Conservation (phyloP, 106 monocot species). For the Apostasia shenzhenica region DNA sequence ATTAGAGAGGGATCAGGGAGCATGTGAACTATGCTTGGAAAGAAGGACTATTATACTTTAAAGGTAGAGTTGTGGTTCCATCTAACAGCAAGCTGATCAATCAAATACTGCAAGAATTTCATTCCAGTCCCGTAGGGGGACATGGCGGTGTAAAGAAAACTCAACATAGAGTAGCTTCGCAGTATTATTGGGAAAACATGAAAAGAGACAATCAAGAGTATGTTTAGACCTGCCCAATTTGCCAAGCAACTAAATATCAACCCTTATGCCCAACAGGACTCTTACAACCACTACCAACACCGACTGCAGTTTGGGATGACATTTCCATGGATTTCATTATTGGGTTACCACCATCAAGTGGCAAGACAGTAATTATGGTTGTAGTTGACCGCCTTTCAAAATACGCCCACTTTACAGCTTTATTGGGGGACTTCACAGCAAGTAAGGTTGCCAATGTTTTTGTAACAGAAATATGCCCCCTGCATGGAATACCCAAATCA, state of each 20-base stretch:
- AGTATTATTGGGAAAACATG: background rate
- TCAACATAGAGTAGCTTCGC: too few relatives aligned
- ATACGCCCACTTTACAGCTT: background rate
- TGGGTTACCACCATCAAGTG: background rate
- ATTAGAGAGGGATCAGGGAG: background rate
- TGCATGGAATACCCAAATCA: background rate
- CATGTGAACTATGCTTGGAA: background rate
- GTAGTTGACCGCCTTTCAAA: background rate
- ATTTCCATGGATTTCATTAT: too few relatives aligned
- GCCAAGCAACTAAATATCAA: background rate
- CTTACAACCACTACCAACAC: too few relatives aligned
- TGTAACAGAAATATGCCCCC: background rate
- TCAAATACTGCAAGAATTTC: too few relatives aligned
- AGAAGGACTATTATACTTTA: too few relatives aligned
- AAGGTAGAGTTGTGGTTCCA: too few relatives aligned
- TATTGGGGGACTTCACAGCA: too few relatives aligned
- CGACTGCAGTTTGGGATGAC: too few relatives aligned
- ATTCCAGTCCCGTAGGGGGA: too few relatives aligned
- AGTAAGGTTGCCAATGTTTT: background rate
- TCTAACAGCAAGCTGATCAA: too few relatives aligned
- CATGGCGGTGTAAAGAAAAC: too few relatives aligned
- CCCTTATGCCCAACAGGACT: too few relatives aligned
- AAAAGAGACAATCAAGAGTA: background rate
- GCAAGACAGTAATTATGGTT: background rate
- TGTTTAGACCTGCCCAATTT: background rate